These are phyloP conservation scores for Pyrenophora graminea DNA, from an alignment of 2,329 filamentous ascomycete genomes.

Conservation along the genomic window DNA sequence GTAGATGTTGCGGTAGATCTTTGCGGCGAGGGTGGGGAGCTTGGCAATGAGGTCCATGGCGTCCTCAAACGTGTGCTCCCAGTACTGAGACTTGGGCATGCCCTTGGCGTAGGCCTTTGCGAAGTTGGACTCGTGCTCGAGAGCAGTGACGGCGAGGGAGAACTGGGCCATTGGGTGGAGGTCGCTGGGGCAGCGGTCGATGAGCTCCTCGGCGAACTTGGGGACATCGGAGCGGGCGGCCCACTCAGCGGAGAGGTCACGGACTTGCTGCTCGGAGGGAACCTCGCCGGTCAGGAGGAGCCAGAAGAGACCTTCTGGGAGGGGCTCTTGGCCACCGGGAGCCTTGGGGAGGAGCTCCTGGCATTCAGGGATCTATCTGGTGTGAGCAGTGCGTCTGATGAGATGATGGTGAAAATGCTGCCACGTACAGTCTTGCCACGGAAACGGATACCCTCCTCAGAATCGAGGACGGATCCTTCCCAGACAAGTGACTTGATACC, in stretches of 20 bases:
- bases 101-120: conserved; percentile 99
- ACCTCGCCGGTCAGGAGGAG: conserved; percentile 98
- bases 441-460: conserved; percentile 99
- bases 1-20: conserved; percentile 99
- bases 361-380: conserved; percentile 83
- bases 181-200: conserved; percentile 98
- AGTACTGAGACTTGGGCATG: conserved; percentile 99
- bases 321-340: conserved; percentile 92
- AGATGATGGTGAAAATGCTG: not conserved
- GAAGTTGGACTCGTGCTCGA: conserved; percentile 97
- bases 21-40: conserved; percentile 94
- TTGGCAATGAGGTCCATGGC: conserved; percentile 99
- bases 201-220: conserved; percentile 98
- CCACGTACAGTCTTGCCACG: conserved; percentile 81
- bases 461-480: conserved; percentile 93
- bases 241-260: conserved; percentile 97
- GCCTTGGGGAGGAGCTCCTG: conserved; percentile 97
- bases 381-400: conserved; percentile 27
- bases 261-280: conserved; percentile 96
- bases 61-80: conserved; percentile 99
- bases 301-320: conserved; percentile 99
- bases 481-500: conserved; percentile 98
- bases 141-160: conserved; percentile 94
- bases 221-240: conserved; percentile 94
- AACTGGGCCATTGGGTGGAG: conserved; percentile 99